Conservation (phyloP, 2,329 filamentous ascomycete genomes). For the Rhynchosporium secalis region DNA sequence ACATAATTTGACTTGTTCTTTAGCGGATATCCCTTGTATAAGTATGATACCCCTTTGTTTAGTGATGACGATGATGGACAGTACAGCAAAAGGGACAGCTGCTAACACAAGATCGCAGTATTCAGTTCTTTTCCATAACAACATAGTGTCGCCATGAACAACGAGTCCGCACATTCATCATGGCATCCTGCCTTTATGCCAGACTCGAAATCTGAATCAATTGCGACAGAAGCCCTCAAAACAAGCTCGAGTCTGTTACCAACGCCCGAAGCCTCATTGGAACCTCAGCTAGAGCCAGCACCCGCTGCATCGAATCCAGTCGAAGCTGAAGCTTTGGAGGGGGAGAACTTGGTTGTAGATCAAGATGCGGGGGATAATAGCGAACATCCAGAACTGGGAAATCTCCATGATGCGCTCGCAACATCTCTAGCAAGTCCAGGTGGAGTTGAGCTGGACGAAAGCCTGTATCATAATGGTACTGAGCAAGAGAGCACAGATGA, state of each 20-base stretch:
- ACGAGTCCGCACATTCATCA: slow-evolving; percentile 46
- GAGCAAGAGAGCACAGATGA: slow-evolving; percentile 18
- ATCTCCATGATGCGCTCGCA: slow-evolving; percentile 33
- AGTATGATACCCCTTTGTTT: slow-evolving; percentile 26
- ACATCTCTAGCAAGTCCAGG: slow-evolving; percentile 35
- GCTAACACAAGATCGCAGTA: slow-evolving; percentile 33
- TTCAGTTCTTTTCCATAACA: slow-evolving; percentile 33
- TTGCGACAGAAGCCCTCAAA: slow-evolving; percentile 21
- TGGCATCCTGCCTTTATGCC: slow-evolving; percentile 57
- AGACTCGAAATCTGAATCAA: slow-evolving; percentile 40
- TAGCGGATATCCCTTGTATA: slow-evolving; percentile 34
- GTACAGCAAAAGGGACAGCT: neutral
- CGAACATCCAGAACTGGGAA: slow-evolving; percentile 28
- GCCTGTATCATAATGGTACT: slow-evolving; percentile 27
- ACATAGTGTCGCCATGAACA: slow-evolving; percentile 43
- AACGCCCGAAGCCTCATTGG: slow-evolving; percentile 13
- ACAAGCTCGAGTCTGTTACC: slow-evolving; percentile 13
- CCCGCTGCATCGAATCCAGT: neutral
- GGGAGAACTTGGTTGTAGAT: neutral
- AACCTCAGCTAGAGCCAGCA: slow-evolving; percentile 16
- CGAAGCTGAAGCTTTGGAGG: too few species aligned
- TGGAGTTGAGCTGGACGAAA: slow-evolving; percentile 35
- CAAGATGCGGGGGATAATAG: slow-evolving; percentile 23
- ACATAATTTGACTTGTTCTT: slow-evolving; percentile 33
- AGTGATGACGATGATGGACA: slow-evolving; percentile 14